Evolutionary conservation across 768 basidiomycete genomes (phyloP), one percentile per base, ranked within the genome.

Genomic region (Trametes punicea): DNA sequence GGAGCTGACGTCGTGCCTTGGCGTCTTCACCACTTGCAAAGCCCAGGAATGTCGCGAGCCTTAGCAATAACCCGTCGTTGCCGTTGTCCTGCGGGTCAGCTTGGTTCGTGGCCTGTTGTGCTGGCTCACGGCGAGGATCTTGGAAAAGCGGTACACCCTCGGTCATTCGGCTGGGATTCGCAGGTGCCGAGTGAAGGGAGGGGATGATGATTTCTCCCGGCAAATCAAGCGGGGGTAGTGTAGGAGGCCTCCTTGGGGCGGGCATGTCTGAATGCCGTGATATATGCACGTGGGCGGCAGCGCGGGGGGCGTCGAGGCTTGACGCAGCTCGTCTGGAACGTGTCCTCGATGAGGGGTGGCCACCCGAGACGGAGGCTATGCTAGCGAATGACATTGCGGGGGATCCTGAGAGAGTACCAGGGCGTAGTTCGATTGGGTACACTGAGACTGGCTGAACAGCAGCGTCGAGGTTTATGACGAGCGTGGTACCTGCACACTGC

Each of bases 21-120:
- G 79, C 82, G 45, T 76, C 71, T 11, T 75, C 72, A 6, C 86
- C 85, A n/a, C n/a, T n/a, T 6, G 55, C 53, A 49, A 81, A 64
- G 3, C 85, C 85, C 38, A 87, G 68, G 59, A 75, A 74, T 9
- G 27, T 48, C 36, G 57, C 31, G 26, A 64, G 2, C 40, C 46
- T 58, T 29, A 54, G 39, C 2, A 55, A 2, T 6, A 60, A 30
- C n/a, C 57, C 57, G 3, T 47, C 44, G 2, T 51, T 40, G 6
- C 8, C 39, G 20, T 31, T 46, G 15, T 10, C 36, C 5, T 26
- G 27, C 1, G 15, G 10, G 1, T 31, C 38, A 21, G n/a, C 6
- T 23, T 39, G 36, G 2, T 46, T 7, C 26, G 11, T 21, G 1
- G 16, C 23, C 8, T 2, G 46, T 11, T 9, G 40, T n/a, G 38